These are phyloP conservation scores for Chaetomidium leptoderma DNA, from an alignment of 495 filamentous ascomycete species.

Conservation along the genomic window DNA sequence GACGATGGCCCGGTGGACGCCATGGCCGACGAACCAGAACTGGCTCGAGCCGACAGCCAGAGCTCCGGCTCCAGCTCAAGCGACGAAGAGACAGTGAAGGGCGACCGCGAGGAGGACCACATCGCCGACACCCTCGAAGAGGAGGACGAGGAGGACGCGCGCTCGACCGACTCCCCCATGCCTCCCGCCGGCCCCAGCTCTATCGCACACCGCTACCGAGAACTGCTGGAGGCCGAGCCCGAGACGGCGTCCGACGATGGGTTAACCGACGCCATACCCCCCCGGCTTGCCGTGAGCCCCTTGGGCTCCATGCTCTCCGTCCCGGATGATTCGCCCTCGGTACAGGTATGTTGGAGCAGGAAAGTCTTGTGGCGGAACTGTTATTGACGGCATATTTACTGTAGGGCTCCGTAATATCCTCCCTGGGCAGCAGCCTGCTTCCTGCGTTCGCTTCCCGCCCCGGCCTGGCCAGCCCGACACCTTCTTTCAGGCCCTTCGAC, in stretches of 20 bases:
- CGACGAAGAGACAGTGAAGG: constrained; percentile 45
- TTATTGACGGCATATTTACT: constrained; percentile 16
- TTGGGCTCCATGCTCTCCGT: constrained; percentile 57
- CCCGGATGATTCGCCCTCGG: constrained; percentile 84
- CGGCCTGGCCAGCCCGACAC: constrained; percentile 57
- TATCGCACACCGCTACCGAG: constrained; percentile 45
- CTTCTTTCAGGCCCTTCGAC: constrained; percentile 88
- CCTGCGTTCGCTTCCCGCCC: constrained; percentile 45
- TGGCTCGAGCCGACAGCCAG: constrained; percentile 28
- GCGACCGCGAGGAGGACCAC: constrained; percentile 37
- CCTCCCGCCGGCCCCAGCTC: constrained; percentile 31
- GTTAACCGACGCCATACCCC: constrained; percentile 39
- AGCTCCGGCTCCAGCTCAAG: constrained; percentile 34
- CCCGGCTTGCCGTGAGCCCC: constrained; percentile 42
- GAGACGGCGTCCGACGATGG: constrained; percentile 49
- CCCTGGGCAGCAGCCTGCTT: constrained; percentile 59
- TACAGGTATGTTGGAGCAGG: constrained; percentile 58
- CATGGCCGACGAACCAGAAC: constrained; percentile 43
- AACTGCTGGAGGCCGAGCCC: constrained; percentile 35
- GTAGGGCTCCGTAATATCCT: constrained; percentile 79
- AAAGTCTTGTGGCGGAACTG: too few relatives aligned
- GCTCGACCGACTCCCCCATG: constrained; percentile 24
- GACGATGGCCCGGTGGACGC: constrained; percentile 41
- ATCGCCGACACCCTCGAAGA: constrained; percentile 41
- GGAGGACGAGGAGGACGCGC: constrained; percentile 34